Base-by-base conservation (phyloP, 257 asterid species). In the Ilex aquifolium region DNA sequence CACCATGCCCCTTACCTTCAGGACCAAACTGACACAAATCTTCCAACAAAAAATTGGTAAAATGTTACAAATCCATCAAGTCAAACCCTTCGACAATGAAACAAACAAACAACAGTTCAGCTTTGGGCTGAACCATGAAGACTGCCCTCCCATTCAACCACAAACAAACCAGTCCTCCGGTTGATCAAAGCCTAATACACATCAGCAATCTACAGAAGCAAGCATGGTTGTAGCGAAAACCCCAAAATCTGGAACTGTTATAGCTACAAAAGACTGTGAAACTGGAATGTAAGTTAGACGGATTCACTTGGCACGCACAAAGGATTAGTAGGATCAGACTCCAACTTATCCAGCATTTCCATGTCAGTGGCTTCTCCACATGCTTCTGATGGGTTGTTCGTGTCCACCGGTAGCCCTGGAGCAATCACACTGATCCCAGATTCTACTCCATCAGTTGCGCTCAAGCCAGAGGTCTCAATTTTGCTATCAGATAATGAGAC, bases 381-480 rank as follows among this genome's bases (percentile, higher is more conserved):
- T 15, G 31, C 66, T 42, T 63, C 63, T 3, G 56, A 31, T 29
- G 40, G n/a, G 58, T 31, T 65, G 31, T 65, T 70, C 6, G n/a
- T 50, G 30, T 67, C 69, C 71, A 59, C 63, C 42, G 27, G 63
- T 9, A 44, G 67, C 36, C 74, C 77, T 12, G 63, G 21, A 2
- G 64, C 56, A 32, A 52, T 56, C 1, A 76, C 46, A 49, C 73
- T 77, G 50, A 74, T 70, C 70, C 77, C 80, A 0, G 83, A 83
- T 21, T 86, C 88, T 69, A 86, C 95, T 10, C 76, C 95, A 2
- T 85, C 88, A 10, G 91, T 84, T 39, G 75, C 80, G 83, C 79
- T 82, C 57, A 79, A 32, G 60, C 81, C 68, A 3, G 92, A 83
- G 64, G 83, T 77, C 59, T 69, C 90, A 0, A 71, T 60, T 71